Base-by-base conservation (phyloP, 1,284 basidiomycete species). In the Heterobasidion parviporum region DNA sequence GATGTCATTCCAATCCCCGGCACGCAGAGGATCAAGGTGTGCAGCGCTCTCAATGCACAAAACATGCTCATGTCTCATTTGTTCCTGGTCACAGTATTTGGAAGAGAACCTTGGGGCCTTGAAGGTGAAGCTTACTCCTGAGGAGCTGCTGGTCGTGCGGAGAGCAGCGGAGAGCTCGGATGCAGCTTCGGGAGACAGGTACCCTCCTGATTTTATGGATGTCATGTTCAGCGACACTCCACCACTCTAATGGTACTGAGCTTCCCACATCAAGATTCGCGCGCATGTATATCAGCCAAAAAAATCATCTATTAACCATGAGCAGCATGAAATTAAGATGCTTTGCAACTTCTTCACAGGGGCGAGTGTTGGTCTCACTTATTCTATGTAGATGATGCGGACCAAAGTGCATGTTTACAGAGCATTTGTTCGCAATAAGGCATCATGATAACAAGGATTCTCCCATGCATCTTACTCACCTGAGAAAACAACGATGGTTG, bases 1-100 rank as follows among this genome's bases (percentile, higher is more conserved):
- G 75, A 80, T 57, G 70, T 83, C 57, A 70, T 82, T 53, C 74
- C 79, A 0, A 81, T 83, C 59, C 81, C 81, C 2, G 81, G 81
- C 0, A 77, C 74, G 0, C 73, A 69, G 54, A 74, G 69, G 45
- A 63, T 74, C 58, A 72, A 75, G 67, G 74, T 74, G 51, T 10
- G 49, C 15, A 18, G 8, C 7, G 26, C 41, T 41, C 8, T 20
- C 15, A 9, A 14, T 18, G 8, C 8, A 14, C 33, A 52, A n/a
- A 15, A 18, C n/a, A 2, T 7, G 12, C n/a, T n/a, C 33, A 15
- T n/a, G 15, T 50, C 6, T 10, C 4, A 48, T n/a, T 48, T 2
- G n/a, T 4, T 14, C 9, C 35, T 15, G n/a, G 8, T 52, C 9
- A 38, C 38, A 68, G 66, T 69, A 71, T 55, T 56, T 73, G 33